phyloP scores from a whole-genome alignment of 2,329 filamentous ascomycete species.

The Raffaelea ambrosiae region DNA sequence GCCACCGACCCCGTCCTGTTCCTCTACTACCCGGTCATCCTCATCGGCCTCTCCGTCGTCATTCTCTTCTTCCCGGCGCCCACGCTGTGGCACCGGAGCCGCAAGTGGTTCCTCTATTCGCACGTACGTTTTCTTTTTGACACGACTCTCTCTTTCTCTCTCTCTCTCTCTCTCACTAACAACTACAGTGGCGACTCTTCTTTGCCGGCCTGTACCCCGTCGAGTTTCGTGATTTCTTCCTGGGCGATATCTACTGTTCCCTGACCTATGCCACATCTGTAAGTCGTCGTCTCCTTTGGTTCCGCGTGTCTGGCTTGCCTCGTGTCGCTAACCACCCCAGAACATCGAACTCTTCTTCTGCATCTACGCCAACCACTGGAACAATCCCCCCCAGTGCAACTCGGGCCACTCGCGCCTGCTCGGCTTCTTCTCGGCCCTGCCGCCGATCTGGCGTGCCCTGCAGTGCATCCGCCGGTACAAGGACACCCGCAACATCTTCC shows the following conservation, averaged over 20 bases:
- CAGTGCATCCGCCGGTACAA: slow-evolving; percentile 86
- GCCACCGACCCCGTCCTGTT: slow-evolving; percentile 61
- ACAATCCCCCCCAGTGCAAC: slow-evolving; percentile 68
- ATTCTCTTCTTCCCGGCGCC: slow-evolving; percentile 71
- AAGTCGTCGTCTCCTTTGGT: slow-evolving; percentile 28
- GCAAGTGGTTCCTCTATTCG: slow-evolving; percentile 84
- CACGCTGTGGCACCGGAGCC: slow-evolving; percentile 64
- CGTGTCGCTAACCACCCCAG: slow-evolving; percentile 28
- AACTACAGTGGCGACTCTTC: slow-evolving; percentile 65
- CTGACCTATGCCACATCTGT: slow-evolving; percentile 83
- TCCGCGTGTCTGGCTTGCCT: neutral
- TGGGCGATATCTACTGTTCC: slow-evolving; percentile 97
- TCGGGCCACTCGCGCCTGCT: slow-evolving; percentile 74
- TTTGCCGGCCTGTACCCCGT: slow-evolving; percentile 85
- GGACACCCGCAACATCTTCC: slow-evolving; percentile 81
- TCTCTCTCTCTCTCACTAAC: neutral
- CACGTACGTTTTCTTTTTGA: slow-evolving; percentile 49
- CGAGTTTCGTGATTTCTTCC: slow-evolving; percentile 94
- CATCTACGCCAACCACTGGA: slow-evolving; percentile 74
- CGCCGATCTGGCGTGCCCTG: slow-evolving; percentile 80
- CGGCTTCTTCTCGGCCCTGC: slow-evolving; percentile 77
- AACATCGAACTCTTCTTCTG: slow-evolving; percentile 94
- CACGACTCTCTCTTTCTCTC: neutral
- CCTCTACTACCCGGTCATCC: slow-evolving; percentile 76
- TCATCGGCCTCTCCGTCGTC: slow-evolving; percentile 59